Evolutionary conservation across 805 yeast genomes (phyloP).

Genomic region (Scheffersomyces coipomensis): DNA sequence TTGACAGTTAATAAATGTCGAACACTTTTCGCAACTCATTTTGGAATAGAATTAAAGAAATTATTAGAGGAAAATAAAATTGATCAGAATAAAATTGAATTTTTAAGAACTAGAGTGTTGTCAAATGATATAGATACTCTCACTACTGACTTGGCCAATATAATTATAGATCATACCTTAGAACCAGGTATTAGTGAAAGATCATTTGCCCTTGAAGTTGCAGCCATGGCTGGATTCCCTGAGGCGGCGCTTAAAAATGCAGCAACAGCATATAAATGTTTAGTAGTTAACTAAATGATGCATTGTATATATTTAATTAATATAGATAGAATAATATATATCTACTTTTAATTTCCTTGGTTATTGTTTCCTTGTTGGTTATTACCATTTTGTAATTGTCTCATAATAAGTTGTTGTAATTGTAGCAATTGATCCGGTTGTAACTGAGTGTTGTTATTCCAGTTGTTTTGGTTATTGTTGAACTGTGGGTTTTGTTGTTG

Average conservation of each 20-base stretch:
- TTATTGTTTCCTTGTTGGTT: constrained; percentile 8
- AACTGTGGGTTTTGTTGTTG: constrained; percentile 8
- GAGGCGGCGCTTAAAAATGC: constrained; percentile 55
- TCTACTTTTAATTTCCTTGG: neutral
- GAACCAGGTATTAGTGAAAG: constrained; percentile 66
- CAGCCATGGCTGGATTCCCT: constrained; percentile 80
- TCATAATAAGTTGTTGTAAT: constrained; percentile 12
- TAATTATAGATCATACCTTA: constrained; percentile 55
- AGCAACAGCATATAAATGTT: constrained; percentile 15
- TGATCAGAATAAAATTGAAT: constrained; percentile 23
- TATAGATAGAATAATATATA: constrained; percentile 1
- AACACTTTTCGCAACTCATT: constrained; percentile 89
- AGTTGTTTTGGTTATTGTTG: constrained; percentile 25
- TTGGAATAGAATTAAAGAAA: constrained; percentile 41
- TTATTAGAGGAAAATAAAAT: constrained; percentile 32
- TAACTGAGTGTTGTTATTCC: constrained; percentile 10
- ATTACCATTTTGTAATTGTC: constrained; percentile 11
- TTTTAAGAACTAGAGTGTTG: constrained; percentile 30
- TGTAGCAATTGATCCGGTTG: constrained; percentile 9
- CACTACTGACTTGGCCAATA: constrained; percentile 6
- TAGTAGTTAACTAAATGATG: neutral
- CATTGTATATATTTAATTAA: neutral
- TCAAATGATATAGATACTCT: constrained; percentile 1
- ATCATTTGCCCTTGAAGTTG: constrained; percentile 77
- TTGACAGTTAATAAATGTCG: constrained; percentile 57